Percentiles rank a stretch among this genome's conserved stretches.
Conservation (phyloP, 2,329 filamentous ascomycete genomes). For the Teratosphaeria gauchensis region DNA sequence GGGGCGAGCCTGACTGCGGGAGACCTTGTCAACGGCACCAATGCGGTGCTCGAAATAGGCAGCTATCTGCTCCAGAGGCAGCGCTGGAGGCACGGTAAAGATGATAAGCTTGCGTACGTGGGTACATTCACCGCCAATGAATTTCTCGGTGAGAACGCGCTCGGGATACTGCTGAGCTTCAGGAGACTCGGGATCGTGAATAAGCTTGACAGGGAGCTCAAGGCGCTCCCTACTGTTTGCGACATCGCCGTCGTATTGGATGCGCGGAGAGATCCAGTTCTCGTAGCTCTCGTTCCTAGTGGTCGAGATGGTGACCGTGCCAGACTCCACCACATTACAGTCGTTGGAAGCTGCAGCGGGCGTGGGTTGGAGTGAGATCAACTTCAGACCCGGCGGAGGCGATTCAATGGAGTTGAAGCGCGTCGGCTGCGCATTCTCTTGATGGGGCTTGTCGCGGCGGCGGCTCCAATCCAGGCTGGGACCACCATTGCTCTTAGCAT, state of each 20-base stretch:
- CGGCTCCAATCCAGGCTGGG: not conserved
- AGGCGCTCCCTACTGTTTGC: not conserved
- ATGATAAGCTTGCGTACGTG: constrained; percentile 6
- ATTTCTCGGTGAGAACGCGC: constrained; percentile 1
- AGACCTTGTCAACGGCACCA: not conserved
- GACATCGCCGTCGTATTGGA: not conserved
- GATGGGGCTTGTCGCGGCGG: not conserved
- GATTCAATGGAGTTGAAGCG: not conserved
- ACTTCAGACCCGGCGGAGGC: not conserved
- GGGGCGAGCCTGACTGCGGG: not conserved
- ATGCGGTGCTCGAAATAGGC: not conserved
- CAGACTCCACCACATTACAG: not conserved
- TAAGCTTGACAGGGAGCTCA: not conserved
- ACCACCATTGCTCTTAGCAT: not conserved
- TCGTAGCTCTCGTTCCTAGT: not conserved
- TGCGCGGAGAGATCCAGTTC: not conserved
- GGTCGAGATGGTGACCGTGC: not conserved
- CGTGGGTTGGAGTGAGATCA: not conserved
- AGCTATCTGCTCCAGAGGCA: not conserved
- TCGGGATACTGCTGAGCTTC: not conserved
- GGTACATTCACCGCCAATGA: constrained; percentile 7
- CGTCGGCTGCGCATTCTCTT: not conserved
- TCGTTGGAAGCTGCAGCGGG: not conserved
- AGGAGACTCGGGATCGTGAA: not conserved
- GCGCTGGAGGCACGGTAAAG: not conserved